These are phyloP conservation scores for Glycine latifolia DNA, from an alignment of 306 rosid genomes.

Conservation along the genomic window DNA sequence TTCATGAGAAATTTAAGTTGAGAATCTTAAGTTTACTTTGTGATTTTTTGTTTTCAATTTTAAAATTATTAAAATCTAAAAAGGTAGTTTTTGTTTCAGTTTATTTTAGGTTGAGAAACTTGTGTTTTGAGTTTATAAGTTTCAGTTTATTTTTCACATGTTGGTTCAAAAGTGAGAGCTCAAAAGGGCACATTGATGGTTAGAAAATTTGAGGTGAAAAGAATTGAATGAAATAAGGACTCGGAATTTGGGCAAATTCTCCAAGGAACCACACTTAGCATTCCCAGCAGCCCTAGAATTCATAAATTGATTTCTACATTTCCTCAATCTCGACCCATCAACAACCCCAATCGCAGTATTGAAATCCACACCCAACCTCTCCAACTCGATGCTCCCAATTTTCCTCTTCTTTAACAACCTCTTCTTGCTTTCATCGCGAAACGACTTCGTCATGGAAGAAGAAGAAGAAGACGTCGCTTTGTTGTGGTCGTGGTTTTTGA, in stretches of 20 bases:
- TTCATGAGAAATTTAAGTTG: no score
- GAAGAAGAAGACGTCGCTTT: constrained; percentile 25
- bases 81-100: no score
- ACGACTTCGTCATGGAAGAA: neutral
- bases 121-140: no score
- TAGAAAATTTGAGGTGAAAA: no score
- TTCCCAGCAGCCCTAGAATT: constrained; percentile 44
- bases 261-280: constrained; percentile 55
- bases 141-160: no score
- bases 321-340: constrained; percentile 78
- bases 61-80: no score
- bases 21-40: no score
- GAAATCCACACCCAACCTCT: constrained; percentile 79
- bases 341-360: constrained; percentile 46
- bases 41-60: no score
- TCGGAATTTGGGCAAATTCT: constrained; percentile 47
- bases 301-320: constrained; percentile 58
- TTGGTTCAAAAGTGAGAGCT: no score
- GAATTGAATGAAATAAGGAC: no score
- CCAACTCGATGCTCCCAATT: constrained; percentile 68
- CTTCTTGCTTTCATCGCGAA: constrained; percentile 5
- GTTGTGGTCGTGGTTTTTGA: neutral
- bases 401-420: constrained; percentile 52
- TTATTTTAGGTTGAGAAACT: no score
- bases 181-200: no score